Evolutionary conservation across 176 grass and related monocot species (phyloP), one percentile per base, ranked within the genome.

Genomic region (Echinochloa phyllopogon): DNA sequence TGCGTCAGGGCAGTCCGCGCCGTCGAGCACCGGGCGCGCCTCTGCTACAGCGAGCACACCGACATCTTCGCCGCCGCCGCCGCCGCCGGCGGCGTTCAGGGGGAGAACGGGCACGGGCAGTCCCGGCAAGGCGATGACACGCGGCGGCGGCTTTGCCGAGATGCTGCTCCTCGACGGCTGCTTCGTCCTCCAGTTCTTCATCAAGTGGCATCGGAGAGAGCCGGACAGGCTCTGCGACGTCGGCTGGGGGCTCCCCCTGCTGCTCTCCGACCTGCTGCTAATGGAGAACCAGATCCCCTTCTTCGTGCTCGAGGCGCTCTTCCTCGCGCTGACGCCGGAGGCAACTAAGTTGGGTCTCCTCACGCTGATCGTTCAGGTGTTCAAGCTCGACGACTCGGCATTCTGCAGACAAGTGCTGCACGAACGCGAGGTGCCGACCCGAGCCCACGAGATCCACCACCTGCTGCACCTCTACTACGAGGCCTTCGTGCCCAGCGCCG

Each of bases 231-330:
- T 82, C 36, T 69, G 47, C 37, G 8, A 17, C 13, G 65, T 70
- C 14, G 79, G 37, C 2, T 82, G 79, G 79, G 65, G 37, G 7
- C 65, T 70, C 3, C 20, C 64, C 1, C 11, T 57, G 48, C 47
- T 82, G 1, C 65, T 6, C 49, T 69, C 79, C 4, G 79, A 82
- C 38, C 49, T 82, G 4, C 18, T 81, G 17, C 64, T 82, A 12
- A 3, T 82, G 44, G 79, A 82, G 65, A 82, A 70, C 21, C 79
- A 82, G 79, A 70, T 82, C 36, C 79, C 79, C 79, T 82, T 69
- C 65, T 68, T 69, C 21, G 65, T 82, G 11, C 48, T 81, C 33
- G 48, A 69, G 36, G 37, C 10, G 6, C 65, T 82, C 21, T 82
- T 75, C 49, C 0, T 2, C 17, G 27, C 3, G 49, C 8, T 21